Base-by-base conservation (phyloP, 257 asterid genomes). In the Salvia splendens region DNA sequence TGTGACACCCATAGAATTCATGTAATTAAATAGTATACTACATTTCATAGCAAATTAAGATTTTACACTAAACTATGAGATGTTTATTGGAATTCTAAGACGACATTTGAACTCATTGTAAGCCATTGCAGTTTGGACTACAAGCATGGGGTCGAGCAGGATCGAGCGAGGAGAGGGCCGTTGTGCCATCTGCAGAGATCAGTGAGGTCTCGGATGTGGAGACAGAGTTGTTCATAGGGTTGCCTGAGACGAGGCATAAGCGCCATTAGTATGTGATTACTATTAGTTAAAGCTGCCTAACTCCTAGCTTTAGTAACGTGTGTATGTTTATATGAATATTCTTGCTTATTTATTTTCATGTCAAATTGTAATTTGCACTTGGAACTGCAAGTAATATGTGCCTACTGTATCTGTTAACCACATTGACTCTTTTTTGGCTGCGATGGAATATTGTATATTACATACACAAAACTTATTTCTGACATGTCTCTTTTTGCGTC, bases 181-280 rank as follows among this genome's bases (percentile, higher is more conserved):
- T 52, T 10, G 67, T 45, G 49, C 64, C 51, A 7, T 68, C 80
- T 11, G 48, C 83, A 28, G 97, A 86, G 30, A 79, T 80, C 1
- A 87, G 91, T 56, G 96, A 87, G 69, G 79, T 81, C 42, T 86
- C 90, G 30, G 97, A 93, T 41, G 96, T 93, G 61, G 97, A 89
- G 78, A 93, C 98, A 6, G 96, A 87, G 30, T 50, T 93, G 80
- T 85, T 83, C 79, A 93, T 93, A 24, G 98, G 97, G 20, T 85
- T 61, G 5, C 98, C 97, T 0, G 90, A 87, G 76, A 61, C 77
- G 24, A 83, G 95, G 82, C 68, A 61, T 14, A 85, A 79, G 78
- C 95, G 77, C 38, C 74, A 73, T 3, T 51, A 15, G 62, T n/a
- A 28, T 17, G 67, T 66, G 64, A 47, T 67, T 61, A 66, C 5